These are phyloP conservation scores for Chimonanthus salicifolius DNA, from an alignment of 164 flowering plant species.

Conservation along the genomic window DNA sequence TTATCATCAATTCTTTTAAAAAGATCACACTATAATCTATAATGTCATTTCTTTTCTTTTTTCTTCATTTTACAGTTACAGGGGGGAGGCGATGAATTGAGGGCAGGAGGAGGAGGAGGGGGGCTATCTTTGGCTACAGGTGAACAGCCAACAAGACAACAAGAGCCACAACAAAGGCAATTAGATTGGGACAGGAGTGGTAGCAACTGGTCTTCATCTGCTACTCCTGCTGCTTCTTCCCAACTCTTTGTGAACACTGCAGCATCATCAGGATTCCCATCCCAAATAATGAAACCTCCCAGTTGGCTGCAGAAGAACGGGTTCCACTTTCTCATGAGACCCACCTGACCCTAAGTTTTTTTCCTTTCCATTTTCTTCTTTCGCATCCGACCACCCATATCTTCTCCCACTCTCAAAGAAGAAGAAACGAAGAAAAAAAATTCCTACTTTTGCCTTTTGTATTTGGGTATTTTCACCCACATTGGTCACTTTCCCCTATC, in stretches of 20 bases:
- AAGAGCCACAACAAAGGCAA: constrained; percentile 5
- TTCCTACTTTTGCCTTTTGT: neutral
- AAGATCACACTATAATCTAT: no score
- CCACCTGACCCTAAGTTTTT: constrained; percentile 9
- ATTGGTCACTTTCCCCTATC: neutral
- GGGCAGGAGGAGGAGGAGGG: constrained; percentile 31
- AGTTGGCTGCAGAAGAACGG: constrained; percentile 37
- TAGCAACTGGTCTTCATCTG: constrained; percentile 8
- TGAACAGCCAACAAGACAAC: constrained; percentile 21
- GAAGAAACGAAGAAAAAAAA: no score
- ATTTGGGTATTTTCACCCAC: no score
- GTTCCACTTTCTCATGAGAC: constrained; percentile 26
- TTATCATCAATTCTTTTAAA: no score
- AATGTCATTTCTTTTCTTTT: no score
- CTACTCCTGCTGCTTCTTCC: constrained; percentile 13
- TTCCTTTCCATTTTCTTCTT: neutral
- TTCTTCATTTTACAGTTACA: constrained; percentile 22
- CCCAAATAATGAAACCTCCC: constrained; percentile 33
- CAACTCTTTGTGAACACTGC: constrained; percentile 57
- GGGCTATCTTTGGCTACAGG: constrained; percentile 30
- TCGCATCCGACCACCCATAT: neutral
- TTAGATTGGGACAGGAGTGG: constrained; percentile 11
- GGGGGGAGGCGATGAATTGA: constrained; percentile 47
- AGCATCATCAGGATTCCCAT: constrained; percentile 99
- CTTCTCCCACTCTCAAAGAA: neutral